Conservation (phyloP, 257 asterid genomes). For the Eucommia ulmoides region DNA sequence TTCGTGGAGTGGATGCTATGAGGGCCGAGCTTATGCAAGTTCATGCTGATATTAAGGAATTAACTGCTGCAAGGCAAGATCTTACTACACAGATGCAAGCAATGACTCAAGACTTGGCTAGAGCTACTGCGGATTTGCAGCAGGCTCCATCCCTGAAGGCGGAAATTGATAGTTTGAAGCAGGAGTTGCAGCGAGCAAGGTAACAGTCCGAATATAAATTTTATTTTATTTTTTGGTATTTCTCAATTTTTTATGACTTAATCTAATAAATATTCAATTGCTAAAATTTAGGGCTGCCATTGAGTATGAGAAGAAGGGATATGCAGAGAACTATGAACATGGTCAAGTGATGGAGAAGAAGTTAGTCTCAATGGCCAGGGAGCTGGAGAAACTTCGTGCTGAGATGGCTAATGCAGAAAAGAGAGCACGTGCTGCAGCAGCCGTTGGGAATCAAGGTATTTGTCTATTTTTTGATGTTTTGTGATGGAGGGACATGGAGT, state of each 20-base stretch:
- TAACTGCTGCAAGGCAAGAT: conserved; percentile 67
- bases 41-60: conserved; percentile 62
- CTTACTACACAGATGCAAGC: conserved; percentile 62
- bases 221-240: conserved; percentile 2
- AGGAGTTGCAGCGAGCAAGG: conserved; percentile 78
- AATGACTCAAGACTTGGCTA: conserved; percentile 79
- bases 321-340: conserved; percentile 83
- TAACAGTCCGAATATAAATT: conserved; percentile 8
- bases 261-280: too few species aligned
- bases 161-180: conserved; percentile 57
- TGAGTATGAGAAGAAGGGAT: conserved; percentile 84
- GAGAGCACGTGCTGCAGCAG: conserved; percentile 55
- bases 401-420: conserved; percentile 90
- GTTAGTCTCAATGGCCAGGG: conserved; percentile 69
- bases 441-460: conserved; percentile 61
- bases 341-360: conserved; percentile 88
- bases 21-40: conserved; percentile 81
- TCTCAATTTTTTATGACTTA: too few species aligned
- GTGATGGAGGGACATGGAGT: too few species aligned
- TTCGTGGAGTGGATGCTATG: conserved; percentile 56
- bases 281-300: conserved; percentile 82
- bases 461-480: background rate
- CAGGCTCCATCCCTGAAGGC: conserved; percentile 72
- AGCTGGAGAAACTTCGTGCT: conserved; percentile 90
- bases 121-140: conserved; percentile 65